A percentile compares a stretch with the other conserved stretches of the same genome.
These are phyloP conservation scores for Lasiodiplodia sp. DNA, from an alignment of 2,329 filamentous ascomycete genomes.

Conservation along the genomic window DNA sequence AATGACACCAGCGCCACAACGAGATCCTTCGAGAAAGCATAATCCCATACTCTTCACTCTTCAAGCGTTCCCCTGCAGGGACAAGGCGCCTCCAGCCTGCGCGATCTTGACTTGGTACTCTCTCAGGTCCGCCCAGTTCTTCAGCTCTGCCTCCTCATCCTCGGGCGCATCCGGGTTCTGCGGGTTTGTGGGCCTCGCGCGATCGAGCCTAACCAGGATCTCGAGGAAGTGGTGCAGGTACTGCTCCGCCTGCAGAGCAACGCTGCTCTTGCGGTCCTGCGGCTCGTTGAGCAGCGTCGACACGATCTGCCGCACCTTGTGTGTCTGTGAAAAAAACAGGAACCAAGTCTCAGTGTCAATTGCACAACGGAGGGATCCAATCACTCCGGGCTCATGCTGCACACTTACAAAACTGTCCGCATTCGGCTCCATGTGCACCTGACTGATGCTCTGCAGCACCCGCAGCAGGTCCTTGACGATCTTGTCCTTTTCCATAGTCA, in stretches of 20 bases:
- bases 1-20: conserved; percentile 13
- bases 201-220: conserved; percentile 64
- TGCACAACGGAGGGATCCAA: conserved; percentile 10
- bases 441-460: conserved; percentile 78
- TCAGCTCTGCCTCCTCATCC: conserved; percentile 78
- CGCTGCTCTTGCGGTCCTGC: conserved; percentile 58
- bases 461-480: conserved; percentile 81
- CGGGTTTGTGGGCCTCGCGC: conserved; percentile 8
- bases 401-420: conserved; percentile 68
- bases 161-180: conserved; percentile 40
- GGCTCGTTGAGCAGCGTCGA: conserved; percentile 76
- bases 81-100: conserved; percentile 62
- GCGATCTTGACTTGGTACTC: conserved; percentile 79
- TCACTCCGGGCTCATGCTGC: conserved; percentile 1
- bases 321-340: conserved; percentile 59
- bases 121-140: conserved; percentile 78
- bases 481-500: conserved; percentile 78
- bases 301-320: conserved; percentile 85
- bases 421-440: conserved; percentile 82
- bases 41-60: not conserved
- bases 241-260: conserved; percentile 69
- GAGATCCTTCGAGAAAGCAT: not conserved
- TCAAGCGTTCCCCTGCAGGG: conserved; percentile 13
- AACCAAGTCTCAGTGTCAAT: conserved; percentile 28
- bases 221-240: conserved; percentile 76